Conservation (phyloP, 2,329 filamentous ascomycete species). For the Diplodia mutila region DNA sequence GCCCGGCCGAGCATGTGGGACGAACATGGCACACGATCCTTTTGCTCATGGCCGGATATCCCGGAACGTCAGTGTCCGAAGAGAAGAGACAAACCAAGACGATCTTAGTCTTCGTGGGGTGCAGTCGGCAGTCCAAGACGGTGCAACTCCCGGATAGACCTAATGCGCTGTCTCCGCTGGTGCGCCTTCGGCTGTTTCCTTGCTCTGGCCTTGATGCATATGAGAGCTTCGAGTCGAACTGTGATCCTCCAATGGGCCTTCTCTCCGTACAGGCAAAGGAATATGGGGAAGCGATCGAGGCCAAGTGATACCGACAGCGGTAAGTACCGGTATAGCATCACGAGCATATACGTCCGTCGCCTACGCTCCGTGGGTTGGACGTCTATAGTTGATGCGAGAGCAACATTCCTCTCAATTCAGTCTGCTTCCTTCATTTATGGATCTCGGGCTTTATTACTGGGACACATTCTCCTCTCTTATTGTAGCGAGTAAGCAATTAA, state of each 20-base stretch:
- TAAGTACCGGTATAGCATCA: constrained; percentile 24
- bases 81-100: background rate
- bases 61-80: background rate
- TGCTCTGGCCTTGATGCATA: background rate
- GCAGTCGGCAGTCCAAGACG: background rate
- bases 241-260: background rate
- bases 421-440: constrained; percentile 21
- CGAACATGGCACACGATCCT: background rate
- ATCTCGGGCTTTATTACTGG: constrained; percentile 27
- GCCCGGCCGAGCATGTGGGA: background rate
- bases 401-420: constrained; percentile 28
- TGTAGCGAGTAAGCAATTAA: background rate
- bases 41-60: background rate
- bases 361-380: constrained; percentile 27
- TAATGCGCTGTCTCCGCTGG: background rate
- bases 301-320: background rate
- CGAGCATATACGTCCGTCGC: constrained; percentile 31
- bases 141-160: background rate
- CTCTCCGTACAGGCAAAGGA: background rate
- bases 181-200: background rate
- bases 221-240: background rate
- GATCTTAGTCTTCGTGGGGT: background rate
- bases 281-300: background rate
- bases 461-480: constrained; percentile 20
- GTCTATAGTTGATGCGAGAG: constrained; percentile 32